Evolutionary conservation across 1,139 yeast genomes (phyloP), one percentile per base, ranked within the genome.

Genomic region (Dujonia santamariae): DNA sequence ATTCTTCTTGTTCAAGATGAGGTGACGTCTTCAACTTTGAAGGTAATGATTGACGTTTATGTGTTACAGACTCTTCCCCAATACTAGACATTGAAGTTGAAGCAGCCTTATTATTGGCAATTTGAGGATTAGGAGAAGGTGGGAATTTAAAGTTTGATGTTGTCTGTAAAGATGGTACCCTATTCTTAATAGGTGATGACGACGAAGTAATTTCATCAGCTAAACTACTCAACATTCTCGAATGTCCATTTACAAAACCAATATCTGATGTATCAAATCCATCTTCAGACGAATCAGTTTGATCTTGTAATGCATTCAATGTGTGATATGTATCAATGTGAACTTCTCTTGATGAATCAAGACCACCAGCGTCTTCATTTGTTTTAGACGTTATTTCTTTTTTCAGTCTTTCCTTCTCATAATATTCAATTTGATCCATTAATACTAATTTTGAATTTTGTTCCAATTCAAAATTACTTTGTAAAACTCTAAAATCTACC

Each of bases 381-480:
- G n/a, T n/a, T n/a, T n/a, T n/a, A n/a, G n/a, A n/a, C n/a, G n/a
- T n/a, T n/a, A n/a, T n/a, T n/a, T n/a, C 19, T 12, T 4, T 26
- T 19, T 11, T 19, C 17, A 4, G 28, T 29, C n/a, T 26, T 9
- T 58, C 59, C 39, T 63, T 65, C 43, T 70, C 67, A 37, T 61
- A 62, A 28, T 56, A 59, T 46, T 76, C 82, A 29, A 76, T 61
- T 53, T 76, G 80, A 45, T 75, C 80, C 39, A 76, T 72, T 35
- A 76, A 65, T 28, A 72, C 61, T 41, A 72, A 54, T 43, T 75
- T 75, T 37, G 75, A 71, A 42, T 70, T 75, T 40, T 66, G 64
- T 47, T 72, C 76, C 22, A 76, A 54, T 52, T 59, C 74, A 45
- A 46, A 72, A 48, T 63, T 65, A 48, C 64, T 67, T 52, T 56